These are phyloP conservation scores for Phytophthora cactorum DNA, from an alignment of 352 stramenopile species.

Conservation along the genomic window DNA sequence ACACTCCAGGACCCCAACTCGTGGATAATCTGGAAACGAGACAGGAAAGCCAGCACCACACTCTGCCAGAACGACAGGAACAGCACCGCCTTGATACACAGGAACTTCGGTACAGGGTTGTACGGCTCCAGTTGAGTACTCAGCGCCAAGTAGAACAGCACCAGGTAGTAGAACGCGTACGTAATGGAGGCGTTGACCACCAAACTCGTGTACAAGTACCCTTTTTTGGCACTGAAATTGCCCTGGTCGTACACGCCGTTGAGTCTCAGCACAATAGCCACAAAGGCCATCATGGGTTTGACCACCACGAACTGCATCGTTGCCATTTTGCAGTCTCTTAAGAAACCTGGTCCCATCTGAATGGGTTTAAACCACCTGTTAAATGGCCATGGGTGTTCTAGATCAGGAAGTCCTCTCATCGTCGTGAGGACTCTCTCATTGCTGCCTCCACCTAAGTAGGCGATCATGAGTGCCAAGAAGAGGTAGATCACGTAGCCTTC, in stretches of 20 bases:
- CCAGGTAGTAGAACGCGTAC: slow-evolving; percentile 97
- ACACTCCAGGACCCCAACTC: slow-evolving; percentile 93
- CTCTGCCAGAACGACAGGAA: slow-evolving; percentile 99
- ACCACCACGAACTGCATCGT: slow-evolving; percentile 97
- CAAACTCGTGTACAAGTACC: slow-evolving; percentile 94
- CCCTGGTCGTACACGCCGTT: slow-evolving; percentile 87
- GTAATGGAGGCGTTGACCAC: slow-evolving; percentile 96
- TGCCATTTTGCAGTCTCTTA: slow-evolving; percentile 94
- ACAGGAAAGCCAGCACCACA: slow-evolving; percentile 91
- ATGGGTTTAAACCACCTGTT: slow-evolving; percentile 67
- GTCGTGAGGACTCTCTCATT: slow-evolving; percentile 78
- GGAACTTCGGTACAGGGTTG: slow-evolving; percentile 97
- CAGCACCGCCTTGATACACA: slow-evolving; percentile 99
- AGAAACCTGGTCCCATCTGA: slow-evolving; percentile 86
- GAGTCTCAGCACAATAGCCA: slow-evolving; percentile 86
- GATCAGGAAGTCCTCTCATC: slow-evolving; percentile 60
- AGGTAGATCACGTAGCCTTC: slow-evolving; percentile 98
- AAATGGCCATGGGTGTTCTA: slow-evolving; percentile 83
- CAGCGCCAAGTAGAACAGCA: slow-evolving; percentile 97
- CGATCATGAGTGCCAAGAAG: slow-evolving; percentile 97
- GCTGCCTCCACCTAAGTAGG: slow-evolving; percentile 93
- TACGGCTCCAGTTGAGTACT: slow-evolving; percentile 90
- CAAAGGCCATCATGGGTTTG: slow-evolving; percentile 91
- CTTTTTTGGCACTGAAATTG: slow-evolving; percentile 82
- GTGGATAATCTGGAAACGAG: slow-evolving; percentile 90